A percentile compares a stretch with the other conserved stretches of the same genome.
These are phyloP conservation scores for Suillus bovinus DNA, from an alignment of 768 basidiomycete species.

Conservation along the genomic window DNA sequence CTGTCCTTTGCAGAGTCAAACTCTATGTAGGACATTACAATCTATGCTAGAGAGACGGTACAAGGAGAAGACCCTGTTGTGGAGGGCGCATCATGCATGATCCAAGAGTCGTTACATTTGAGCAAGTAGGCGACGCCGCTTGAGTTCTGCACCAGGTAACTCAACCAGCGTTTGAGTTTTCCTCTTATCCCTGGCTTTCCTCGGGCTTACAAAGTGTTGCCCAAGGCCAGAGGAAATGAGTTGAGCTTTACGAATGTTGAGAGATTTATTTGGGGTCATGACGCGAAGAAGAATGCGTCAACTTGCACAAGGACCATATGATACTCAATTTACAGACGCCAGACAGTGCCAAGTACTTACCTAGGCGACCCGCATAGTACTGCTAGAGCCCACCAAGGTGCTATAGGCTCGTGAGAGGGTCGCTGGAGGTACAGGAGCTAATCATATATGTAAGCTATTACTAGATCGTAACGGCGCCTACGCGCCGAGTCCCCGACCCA, in stretches of 20 bases:
- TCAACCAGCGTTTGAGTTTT: conserved; percentile 8
- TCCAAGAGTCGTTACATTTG: background rate
- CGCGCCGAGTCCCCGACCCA: too few relatives aligned
- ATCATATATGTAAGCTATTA: too few relatives aligned
- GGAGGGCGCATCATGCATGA: background rate
- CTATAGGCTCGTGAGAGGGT: too few relatives aligned
- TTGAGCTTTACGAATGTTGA: background rate
- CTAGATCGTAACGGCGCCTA: too few relatives aligned
- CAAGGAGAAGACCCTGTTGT: background rate
- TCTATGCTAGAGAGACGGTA: background rate
- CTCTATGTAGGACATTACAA: too few relatives aligned
- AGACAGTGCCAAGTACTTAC: background rate
- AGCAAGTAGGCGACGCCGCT: conserved; percentile 3
- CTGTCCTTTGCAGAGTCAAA: too few relatives aligned
- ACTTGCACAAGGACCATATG: background rate
- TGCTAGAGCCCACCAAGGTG: too few relatives aligned
- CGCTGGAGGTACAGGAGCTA: too few relatives aligned
- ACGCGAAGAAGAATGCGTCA: background rate
- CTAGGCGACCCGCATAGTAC: too few relatives aligned
- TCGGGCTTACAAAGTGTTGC: background rate
- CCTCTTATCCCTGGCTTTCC: background rate
- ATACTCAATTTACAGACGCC: too few relatives aligned
- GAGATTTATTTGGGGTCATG: background rate
- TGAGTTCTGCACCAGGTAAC: background rate
- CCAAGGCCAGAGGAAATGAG: background rate